phyloP scores from a whole-genome alignment of 1,284 basidiomycete genomes.

The Naganishia albida region DNA sequence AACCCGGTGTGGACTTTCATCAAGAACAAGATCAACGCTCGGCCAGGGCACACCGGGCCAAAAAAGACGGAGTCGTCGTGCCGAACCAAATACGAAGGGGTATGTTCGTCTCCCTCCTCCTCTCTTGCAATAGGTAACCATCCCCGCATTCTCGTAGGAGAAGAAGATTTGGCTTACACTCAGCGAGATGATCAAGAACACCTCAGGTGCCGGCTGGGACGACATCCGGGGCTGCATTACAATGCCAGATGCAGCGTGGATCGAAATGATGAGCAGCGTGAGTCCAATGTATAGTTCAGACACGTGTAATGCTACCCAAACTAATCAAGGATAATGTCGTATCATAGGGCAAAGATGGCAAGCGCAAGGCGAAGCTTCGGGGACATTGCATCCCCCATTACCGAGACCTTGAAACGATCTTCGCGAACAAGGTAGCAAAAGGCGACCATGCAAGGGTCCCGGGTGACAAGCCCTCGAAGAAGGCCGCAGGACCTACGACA shows the following conservation, averaged over 20 bases:
- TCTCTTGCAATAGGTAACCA: too few species aligned
- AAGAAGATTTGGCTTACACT: too few species aligned
- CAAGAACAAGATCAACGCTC: too few species aligned
- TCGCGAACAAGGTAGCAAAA: neutral
- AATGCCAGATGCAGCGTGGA: neutral
- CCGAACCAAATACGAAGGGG: too few species aligned
- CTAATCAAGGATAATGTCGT: neutral
- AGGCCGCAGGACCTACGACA: too few species aligned
- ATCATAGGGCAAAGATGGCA: neutral
- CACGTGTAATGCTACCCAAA: neutral
- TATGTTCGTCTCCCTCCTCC: too few species aligned
- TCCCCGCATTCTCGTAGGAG: too few species aligned
- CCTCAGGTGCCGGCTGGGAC: conserved; percentile 3
- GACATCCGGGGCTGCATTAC: neutral
- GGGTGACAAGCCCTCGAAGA: neutral
- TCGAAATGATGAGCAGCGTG: neutral
- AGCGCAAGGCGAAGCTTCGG: neutral
- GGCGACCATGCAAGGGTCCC: neutral
- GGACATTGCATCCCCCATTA: neutral
- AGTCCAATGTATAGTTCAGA: neutral
- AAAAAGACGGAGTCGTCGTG: too few species aligned
- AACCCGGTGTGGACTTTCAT: too few species aligned
- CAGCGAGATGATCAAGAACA: too few species aligned
- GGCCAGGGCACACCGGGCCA: too few species aligned
- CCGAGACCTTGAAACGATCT: neutral